phyloP scores from a whole-genome alignment of 768 basidiomycete genomes.

The Lyophyllum semitale region DNA sequence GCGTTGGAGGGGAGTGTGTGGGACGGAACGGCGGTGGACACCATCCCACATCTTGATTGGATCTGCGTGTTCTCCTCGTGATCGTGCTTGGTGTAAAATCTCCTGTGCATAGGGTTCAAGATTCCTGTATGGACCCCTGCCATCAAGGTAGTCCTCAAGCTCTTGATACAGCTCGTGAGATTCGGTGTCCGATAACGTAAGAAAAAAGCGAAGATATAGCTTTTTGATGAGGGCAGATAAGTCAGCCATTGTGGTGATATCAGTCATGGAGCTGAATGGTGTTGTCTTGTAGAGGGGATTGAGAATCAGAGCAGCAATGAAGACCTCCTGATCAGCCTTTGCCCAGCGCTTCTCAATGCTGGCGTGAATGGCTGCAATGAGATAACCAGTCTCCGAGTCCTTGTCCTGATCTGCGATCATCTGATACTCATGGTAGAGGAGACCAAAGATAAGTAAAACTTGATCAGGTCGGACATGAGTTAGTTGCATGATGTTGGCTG shows the following conservation, averaged over 20 bases:
- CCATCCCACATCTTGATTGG: constrained; percentile 11
- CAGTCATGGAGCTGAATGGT: constrained; percentile 13
- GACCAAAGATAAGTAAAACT: neutral
- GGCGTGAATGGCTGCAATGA: neutral
- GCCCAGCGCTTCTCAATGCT: constrained; percentile 22
- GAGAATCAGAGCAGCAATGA: constrained; percentile 26
- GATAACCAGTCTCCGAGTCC: too few relatives aligned
- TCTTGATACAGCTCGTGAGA: constrained; percentile 1
- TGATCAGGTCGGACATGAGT: neutral
- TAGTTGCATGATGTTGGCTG: neutral
- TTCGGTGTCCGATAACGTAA: too few relatives aligned
- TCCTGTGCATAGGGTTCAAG: too few relatives aligned
- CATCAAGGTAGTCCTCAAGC: constrained; percentile 9
- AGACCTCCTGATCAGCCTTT: constrained; percentile 26
- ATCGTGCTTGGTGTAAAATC: too few relatives aligned
- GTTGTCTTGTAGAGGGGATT: constrained; percentile 19
- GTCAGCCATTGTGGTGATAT: too few relatives aligned
- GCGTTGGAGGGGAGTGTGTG: constrained; percentile 17
- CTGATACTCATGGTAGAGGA: neutral
- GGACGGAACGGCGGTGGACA: constrained; percentile 4
- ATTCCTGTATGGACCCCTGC: too few relatives aligned
- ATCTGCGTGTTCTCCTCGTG: too few relatives aligned
- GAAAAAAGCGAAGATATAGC: too few relatives aligned
- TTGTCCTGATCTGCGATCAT: neutral
- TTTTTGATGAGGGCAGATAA: too few relatives aligned